phyloP scores from a whole-genome alignment of 495 filamentous ascomycete genomes.

The Aspergillus leporis region DNA sequence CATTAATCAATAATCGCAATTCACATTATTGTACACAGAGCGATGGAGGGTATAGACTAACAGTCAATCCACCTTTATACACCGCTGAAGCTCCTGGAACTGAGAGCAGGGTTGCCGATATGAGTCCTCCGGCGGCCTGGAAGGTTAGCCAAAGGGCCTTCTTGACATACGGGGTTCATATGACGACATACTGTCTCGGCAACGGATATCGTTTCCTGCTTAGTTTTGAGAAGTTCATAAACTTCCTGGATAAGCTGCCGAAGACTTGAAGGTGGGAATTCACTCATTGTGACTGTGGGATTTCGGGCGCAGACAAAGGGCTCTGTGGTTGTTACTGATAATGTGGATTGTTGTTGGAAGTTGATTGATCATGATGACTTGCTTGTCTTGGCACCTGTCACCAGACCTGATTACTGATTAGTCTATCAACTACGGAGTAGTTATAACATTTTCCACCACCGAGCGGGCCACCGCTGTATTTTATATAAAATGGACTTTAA shows the following conservation, averaged over 20 bases:
- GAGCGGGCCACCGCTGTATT: too few species aligned
- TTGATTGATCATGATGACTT: neutral
- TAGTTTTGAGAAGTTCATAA: slow-evolving; percentile 49
- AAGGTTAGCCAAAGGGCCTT: neutral
- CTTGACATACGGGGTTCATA: slow-evolving; percentile 6
- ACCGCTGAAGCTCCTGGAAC: slow-evolving; percentile 54
- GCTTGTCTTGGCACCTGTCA: too few species aligned
- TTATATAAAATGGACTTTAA: too few species aligned
- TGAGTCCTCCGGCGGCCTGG: slow-evolving; percentile 62
- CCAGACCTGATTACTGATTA: too few species aligned
- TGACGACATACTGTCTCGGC: slow-evolving; percentile 55
- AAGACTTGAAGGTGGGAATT: slow-evolving; percentile 53
- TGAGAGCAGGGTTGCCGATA: slow-evolving; percentile 55
- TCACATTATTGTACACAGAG: too few species aligned
- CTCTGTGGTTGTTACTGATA: neutral
- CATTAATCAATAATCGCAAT: too few species aligned
- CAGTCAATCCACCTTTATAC: slow-evolving; percentile 61
- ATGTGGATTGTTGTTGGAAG: neutral
- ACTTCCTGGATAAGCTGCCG: slow-evolving; percentile 50
- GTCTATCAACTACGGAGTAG: too few species aligned
- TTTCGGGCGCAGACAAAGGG: neutral
- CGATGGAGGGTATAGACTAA: slow-evolving; percentile 17
- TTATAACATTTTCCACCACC: too few species aligned
- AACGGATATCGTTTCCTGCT: slow-evolving; percentile 55
- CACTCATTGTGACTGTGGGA: slow-evolving; percentile 14